Evolutionary conservation across 1,284 basidiomycete species (phyloP), one percentile per base, ranked within the genome.

Genomic region (Melampsora larici-populina): DNA sequence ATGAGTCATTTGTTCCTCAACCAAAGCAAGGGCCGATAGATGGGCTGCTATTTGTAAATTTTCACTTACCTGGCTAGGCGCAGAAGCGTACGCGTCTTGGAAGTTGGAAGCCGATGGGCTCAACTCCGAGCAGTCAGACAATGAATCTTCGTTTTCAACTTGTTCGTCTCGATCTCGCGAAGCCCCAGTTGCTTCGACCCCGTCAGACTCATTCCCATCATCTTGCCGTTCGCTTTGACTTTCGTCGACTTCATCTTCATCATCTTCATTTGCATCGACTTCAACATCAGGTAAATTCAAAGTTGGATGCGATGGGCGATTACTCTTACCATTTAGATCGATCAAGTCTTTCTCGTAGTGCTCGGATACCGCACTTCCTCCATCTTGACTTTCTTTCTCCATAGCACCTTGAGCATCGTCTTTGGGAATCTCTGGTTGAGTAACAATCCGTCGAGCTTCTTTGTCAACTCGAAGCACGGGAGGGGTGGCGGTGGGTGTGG

Each of bases 91-190:
- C 24, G 29, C 58, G 18, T 60, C 58, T 29, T 60, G 58, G n/a
- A 60, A 60, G 18, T 60, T 24, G 29, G 58, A 60, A 60, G n/a
- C 29, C 24, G 58, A 60, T 29, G 58, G 58, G 58, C 58, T 60
- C 29, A 26, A 17, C 24, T 60, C 66, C n/a, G 74, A 77, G 58
- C 24, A 17, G 33, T 77, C 74, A 36, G 29, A 64, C n/a, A 67
- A 48, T 29, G 49, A n/a, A 46, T 76, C 66, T 13, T 69, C 73
- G n/a, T 70, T 43, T 24, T 69, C 26, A 13, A n/a, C 62, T 24
- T 15, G 33, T 46, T 51, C 49, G 36, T 33, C 33, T 69, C 58
- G 3, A 31, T 29, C 29, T 69, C 66, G n/a, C 49, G 63, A 58
- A 21, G 13, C 46, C 17, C 46, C 46, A 46, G 17, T 46, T 46